Evolutionary conservation across 2,329 filamentous ascomycete genomes (phyloP), one percentile per base, ranked within the genome.

Genomic region (Bipolaris gigantea): DNA sequence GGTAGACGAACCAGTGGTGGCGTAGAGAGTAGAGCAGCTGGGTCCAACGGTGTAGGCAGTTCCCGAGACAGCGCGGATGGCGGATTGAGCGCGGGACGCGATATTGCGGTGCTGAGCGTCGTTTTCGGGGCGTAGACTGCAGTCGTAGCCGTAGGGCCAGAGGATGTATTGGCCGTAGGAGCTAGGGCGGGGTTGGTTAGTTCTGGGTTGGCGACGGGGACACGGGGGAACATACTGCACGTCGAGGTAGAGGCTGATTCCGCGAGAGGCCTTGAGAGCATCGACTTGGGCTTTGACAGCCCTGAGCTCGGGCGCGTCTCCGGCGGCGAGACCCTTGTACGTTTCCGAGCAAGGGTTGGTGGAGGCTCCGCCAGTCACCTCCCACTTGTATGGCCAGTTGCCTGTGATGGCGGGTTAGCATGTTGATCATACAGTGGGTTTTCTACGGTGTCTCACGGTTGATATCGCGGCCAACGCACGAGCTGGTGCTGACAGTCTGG

Each of bases 231-330:
- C 88, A 1, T 82, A 80, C 73, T 88, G 86, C 65, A 82, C 82
- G 71, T 89, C 86, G 34, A 88, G 81, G 66, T 82, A 89, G 1
- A 86, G 76, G 57, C 82, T 79, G 43, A 88, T 76, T 2, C 83
- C 81, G 41, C 79, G 75, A 1, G 67, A 64, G 5, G 67, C 67
- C 6, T 74, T 73, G 21, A 85, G 68, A 16, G 56, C 36, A 40
- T 69, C 62, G 19, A 72, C 62, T 41, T 80, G 79, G 1, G 76
- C 70, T 3, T 75, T 74, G 6, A 88, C 71, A 18, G 63, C 72
- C 9, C 59, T 58, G 52, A 66, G 69, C 60, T 75, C 72, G 15
- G 73, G 69, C 4, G 69, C 53, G 42, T 73, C 71, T n/a, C 65
- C 64, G 1, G 69, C 63, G 9, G 66, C 65, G 15, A 57, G 57